Conservation (phyloP, 768 basidiomycete genomes). For the Mycena polygramma region DNA sequence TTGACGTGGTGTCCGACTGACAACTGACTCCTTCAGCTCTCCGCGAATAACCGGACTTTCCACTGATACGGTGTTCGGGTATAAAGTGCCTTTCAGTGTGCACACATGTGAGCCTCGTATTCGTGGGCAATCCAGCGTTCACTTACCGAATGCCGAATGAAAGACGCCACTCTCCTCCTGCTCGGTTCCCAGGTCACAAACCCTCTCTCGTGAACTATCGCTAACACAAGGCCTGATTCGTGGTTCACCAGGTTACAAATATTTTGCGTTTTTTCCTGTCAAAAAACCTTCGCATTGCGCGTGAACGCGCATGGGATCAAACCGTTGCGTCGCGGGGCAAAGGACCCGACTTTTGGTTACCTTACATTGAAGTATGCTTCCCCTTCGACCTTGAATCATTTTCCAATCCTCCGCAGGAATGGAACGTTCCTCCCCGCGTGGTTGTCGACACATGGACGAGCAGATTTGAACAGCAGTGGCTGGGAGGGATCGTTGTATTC, state of each 20-base stretch:
- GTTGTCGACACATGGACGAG: slow-evolving; percentile 46
- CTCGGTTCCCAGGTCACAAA: slow-evolving; percentile 79
- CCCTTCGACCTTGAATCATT: not conserved
- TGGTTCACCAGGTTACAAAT: slow-evolving; percentile 62
- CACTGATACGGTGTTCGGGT: slow-evolving; percentile 74
- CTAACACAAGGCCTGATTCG: not conserved
- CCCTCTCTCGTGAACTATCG: slow-evolving; percentile 59
- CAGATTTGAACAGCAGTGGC: slow-evolving; percentile 47
- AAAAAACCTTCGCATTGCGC: slow-evolving; percentile 85
- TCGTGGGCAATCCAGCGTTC: not conserved
- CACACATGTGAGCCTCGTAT: slow-evolving; percentile 69
- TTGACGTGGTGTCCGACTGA: not conserved
- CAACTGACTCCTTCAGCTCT: slow-evolving; percentile 57
- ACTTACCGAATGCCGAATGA: not conserved
- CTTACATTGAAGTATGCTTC: slow-evolving; percentile 30
- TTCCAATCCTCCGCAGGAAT: slow-evolving; percentile 79
- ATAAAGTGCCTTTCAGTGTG: slow-evolving; percentile 73
- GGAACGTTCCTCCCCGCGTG: slow-evolving; percentile 70
- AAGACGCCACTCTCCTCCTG: slow-evolving; percentile 83
- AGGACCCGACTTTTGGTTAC: slow-evolving; percentile 81
- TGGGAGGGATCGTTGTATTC: slow-evolving; percentile 56
- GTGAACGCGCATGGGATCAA: slow-evolving; percentile 83
- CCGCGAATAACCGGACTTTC: slow-evolving; percentile 74
- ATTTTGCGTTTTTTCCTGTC: slow-evolving; percentile 89
- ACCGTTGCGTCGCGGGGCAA: slow-evolving; percentile 89